phyloP scores from a whole-genome alignment of 2,329 filamentous ascomycete species.

The Calonectria multiphialidica region DNA sequence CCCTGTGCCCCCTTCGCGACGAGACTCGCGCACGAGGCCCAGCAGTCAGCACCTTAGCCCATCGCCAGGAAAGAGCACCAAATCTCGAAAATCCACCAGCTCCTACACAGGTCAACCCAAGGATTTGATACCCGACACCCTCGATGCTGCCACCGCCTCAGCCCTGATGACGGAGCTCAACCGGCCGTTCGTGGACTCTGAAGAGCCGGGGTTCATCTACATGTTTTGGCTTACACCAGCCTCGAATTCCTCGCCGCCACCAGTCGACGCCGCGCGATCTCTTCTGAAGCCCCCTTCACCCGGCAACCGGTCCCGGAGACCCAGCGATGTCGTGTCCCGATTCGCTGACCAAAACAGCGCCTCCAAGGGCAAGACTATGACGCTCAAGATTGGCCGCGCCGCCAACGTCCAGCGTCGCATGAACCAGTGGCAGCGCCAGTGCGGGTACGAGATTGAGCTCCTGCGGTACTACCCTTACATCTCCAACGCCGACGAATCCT shows the following conservation, averaged over 20 bases:
- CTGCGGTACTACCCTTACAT: conserved; percentile 93
- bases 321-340: conserved; percentile 67
- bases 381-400: conserved; percentile 76
- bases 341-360: conserved; percentile 55
- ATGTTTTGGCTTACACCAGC: conserved; percentile 94
- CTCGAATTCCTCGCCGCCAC: conserved; percentile 65
- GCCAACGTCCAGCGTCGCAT: conserved; percentile 91
- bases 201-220: conserved; percentile 93
- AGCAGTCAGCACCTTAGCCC: conserved; percentile 31
- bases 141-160: conserved; percentile 77
- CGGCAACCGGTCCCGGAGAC: conserved; percentile 55
- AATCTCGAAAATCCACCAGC: conserved; percentile 46
- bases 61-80: conserved; percentile 45
- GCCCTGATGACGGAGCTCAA: conserved; percentile 81
- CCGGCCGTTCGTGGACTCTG: conserved; percentile 75
- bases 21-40: conserved; percentile 32
- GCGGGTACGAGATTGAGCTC: conserved; percentile 87
- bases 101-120: conserved; percentile 49
- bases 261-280: conserved; percentile 70
- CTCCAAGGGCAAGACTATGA: conserved; percentile 66
- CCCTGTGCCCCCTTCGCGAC: conserved; percentile 31
- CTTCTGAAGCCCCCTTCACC: conserved; percentile 66
- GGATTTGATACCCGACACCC: conserved; percentile 73
- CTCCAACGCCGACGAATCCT: conserved; percentile 53
- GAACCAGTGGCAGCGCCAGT: conserved; percentile 94